Base-by-base conservation (phyloP, 805 yeast species). In the Candida silvatica region DNA sequence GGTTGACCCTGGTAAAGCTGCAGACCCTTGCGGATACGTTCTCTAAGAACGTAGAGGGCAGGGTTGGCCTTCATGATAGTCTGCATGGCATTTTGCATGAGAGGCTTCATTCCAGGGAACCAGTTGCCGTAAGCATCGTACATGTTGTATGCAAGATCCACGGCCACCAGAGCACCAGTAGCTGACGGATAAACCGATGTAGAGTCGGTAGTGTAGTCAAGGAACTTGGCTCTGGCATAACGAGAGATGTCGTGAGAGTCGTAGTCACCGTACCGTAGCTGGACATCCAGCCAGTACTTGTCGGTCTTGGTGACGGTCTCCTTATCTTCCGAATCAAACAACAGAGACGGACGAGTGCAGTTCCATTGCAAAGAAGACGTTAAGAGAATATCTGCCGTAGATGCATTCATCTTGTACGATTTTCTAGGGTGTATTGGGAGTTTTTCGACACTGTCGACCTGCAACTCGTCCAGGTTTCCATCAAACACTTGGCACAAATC, bases 201-300 rank as follows among this genome's bases (percentile, higher is more conserved):
- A 42, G 76, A 80, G 54, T 92, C 98, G 2, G 85, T 73, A 2
- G 97, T 90, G 50, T 92, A 92, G 50, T 92, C 98, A 50, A 92
- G 62, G 54, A 78, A 92, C 54, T 92, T 92, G 5, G 97, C 88
- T 36, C 97, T 66, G 1, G 95, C 83, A 53, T 92, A 92, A 44
- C 97, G 74, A 0, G 95, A 81, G 32, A 92, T 87, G 55, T 92
- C 97, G 54, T 92, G 98, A 4, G 97, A 85, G 56, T 92, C 99
- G 56, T 85, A 92, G 56, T 92, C 99, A 46, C 99, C 98, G 52
- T 90, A 92, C 36, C 97, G 66, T 37, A 92, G 62, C 56, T 92
- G 99, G 17, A 92, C 83, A 64, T 92, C 99, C 39, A 92, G 62
- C 98, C 98, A 92, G 59, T 78, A 82, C 54, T 84, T 86, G 41